Base-by-base conservation (phyloP, 495 filamentous ascomycete species). In the Tuber melanosporum region DNA sequence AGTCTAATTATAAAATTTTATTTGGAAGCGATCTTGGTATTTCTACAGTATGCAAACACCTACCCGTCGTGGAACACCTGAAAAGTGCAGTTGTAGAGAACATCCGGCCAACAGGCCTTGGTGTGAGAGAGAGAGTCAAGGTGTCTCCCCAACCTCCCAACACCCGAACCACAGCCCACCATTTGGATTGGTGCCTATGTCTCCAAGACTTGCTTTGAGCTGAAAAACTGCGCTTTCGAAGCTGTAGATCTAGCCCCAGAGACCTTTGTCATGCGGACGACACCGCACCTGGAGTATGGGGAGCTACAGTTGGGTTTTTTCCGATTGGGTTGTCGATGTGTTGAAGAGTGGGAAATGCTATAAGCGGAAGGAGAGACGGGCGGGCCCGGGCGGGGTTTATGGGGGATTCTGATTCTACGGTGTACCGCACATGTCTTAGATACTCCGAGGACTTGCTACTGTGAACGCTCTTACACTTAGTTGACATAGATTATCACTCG, bases 331-430 rank as follows among this genome's bases (percentile, higher is more conserved):
- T 12, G 32, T 62, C n/a, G 52, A 20, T 22, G 19, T 19, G 17
- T 1, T 22, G 1, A 8, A 22, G 19, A 8, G 17, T 22, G 47
- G 20, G 47, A 22, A 19, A 22, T 49, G 47, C 17, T 3, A 19
- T 49, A 19, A 49, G 22, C n/a, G n/a, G n/a, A 32, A 22, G 22
- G 52, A 1, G 3, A n/a, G 32, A 62, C 10, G 52, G n/a, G n/a
- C 0, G 20, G 1, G 1, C 14, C n/a, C 1, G 14, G 9, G 20
- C 2, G 1, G n/a, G 8, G 8, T 9, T 32, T 10, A 32, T 3
- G n/a, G 22, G 8, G n/a, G n/a, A 22, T 32, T 62, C n/a, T 62
- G 32, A 32, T 32, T 32, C 32, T 32, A 32, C 32, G 32, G 32
- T n/a, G 32, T 32, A 32, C 32, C 32, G 32, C 1, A 32, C 1